Conservation (phyloP, 108 stramenopile species). For the Nannochloropsis granulata region DNA sequence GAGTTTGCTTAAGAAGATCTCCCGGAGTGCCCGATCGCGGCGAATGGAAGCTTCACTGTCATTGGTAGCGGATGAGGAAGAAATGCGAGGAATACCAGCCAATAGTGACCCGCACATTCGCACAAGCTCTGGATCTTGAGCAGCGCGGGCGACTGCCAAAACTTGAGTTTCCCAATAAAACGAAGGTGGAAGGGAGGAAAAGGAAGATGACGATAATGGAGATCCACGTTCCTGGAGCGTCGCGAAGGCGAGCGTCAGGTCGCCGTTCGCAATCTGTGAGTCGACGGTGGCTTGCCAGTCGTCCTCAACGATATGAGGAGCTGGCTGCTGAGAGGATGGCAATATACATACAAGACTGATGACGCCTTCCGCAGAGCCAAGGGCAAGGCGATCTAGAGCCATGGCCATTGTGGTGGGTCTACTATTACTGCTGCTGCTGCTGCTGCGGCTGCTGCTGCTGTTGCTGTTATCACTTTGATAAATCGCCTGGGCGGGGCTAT, state of each 20-base stretch:
- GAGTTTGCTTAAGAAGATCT: neutral
- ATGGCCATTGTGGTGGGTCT: neutral
- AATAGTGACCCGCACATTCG: neutral
- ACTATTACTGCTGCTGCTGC: too few species aligned
- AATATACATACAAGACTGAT: neutral
- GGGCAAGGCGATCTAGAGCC: neutral
- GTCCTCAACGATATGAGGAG: neutral
- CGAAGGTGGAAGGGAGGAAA: neutral
- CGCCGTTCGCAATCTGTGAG: neutral
- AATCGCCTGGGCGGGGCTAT: neutral
- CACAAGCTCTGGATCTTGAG: neutral
- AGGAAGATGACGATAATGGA: neutral
- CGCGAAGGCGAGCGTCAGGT: neutral
- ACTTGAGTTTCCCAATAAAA: neutral
- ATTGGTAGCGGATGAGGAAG: neutral
- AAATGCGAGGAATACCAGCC: neutral
- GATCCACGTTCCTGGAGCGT: neutral
- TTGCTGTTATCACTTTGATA: neutral
- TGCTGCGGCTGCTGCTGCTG: too few species aligned
- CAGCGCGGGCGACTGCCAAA: neutral
- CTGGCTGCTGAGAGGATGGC: neutral
- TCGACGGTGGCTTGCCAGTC: neutral
- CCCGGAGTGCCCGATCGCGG: neutral
- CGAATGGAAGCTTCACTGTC: neutral
- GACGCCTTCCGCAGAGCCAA: neutral